Evolutionary conservation across 176 grass and related monocot species (phyloP), one percentile per base, ranked within the genome.

Genomic region (Aegilops bicornis): DNA sequence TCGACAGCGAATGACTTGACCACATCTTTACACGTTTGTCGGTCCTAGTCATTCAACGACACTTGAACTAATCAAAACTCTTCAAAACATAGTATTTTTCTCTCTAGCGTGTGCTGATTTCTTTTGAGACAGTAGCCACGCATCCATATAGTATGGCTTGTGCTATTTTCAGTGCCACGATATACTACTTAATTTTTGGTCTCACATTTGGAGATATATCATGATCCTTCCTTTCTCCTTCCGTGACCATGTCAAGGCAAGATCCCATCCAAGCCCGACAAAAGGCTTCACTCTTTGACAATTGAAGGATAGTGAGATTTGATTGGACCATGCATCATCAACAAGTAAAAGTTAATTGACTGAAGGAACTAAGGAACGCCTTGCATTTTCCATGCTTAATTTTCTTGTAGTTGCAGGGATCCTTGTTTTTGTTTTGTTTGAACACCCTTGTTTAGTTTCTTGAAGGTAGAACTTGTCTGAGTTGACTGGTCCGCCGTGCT

Each of bases 31-130:
- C 89, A 70, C 47, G 89, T 50, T 75, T 79, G 85, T 80, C 76
- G 81, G 85, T 87, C 85, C 89, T 84, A 70, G 77, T 84, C 76
- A 69, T 76, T 80, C 69, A 84, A 84, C 85, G 88, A 91, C 48
- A n/a, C 85, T 52, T 68, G 43, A 84, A 80, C 85, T 50, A 78
- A 54, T 60, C 25, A 47, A 3, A 48, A 5, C 29, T 66, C 58
- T 20, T 66, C 1, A 73, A 62, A 8, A 50, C 16, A 19, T 73
- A 4, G 3, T 8, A 20, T 20, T 58, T 58, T 56, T 56, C 52
- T 8, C 19, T 8, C 0, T 22, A 17, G 48, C 48, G 48, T 52
- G 48, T 47, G 39, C 39, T 40, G 8, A 40, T 40, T 40, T 40
- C 37, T 40, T 9, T 40, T 40, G 37, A 40, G 37, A 40, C 37